A percentile compares a stretch with the other conserved stretches of the same genome.
Conservation (phyloP, 2,329 filamentous ascomycete genomes). For the Fusarium subtropicale region DNA sequence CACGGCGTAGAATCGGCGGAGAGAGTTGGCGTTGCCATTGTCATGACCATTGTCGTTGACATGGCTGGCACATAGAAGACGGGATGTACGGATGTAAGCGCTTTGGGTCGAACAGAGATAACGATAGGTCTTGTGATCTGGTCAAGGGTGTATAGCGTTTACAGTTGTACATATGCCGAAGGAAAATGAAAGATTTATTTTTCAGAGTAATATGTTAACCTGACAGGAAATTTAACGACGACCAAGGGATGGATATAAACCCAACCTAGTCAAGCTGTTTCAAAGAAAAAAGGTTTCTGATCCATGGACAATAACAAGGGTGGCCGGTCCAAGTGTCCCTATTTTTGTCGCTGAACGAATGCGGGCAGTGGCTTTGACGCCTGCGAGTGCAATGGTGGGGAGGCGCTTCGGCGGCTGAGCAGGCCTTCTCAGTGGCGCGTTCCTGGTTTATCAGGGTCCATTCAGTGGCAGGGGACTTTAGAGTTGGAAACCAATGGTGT, state of each 20-base stretch:
- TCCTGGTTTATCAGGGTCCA: constrained; percentile 33
- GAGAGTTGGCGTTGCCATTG: constrained; percentile 50
- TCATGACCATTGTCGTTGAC: constrained; percentile 51
- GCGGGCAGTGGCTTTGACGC: constrained; percentile 40
- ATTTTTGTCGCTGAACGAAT: constrained; percentile 38
- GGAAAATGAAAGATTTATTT: background rate
- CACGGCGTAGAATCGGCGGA: constrained; percentile 48
- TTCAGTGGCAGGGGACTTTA: constrained; percentile 29
- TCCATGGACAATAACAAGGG: constrained; percentile 22
- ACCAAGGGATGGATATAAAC: constrained; percentile 18
- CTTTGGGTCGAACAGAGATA: background rate
- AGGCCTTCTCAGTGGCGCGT: constrained; percentile 36
- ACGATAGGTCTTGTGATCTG: background rate
- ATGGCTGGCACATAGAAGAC: constrained; percentile 32
- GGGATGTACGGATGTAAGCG: constrained; percentile 5
- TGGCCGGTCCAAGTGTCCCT: constrained; percentile 30
- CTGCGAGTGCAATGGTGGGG: constrained; percentile 23
- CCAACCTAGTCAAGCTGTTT: constrained; percentile 24
- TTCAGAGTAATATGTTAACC: background rate
- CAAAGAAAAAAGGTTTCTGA: constrained; percentile 26
- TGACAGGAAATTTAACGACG: background rate
- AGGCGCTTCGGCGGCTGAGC: constrained; percentile 39
- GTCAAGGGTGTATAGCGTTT: background rate
- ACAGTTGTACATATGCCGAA: background rate
- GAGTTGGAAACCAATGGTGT: constrained; percentile 34